Percentiles rank a stretch among this genome's conserved stretches.
phyloP scores from a whole-genome alignment of 768 basidiomycete species.

The Sarcodon aspratus region DNA sequence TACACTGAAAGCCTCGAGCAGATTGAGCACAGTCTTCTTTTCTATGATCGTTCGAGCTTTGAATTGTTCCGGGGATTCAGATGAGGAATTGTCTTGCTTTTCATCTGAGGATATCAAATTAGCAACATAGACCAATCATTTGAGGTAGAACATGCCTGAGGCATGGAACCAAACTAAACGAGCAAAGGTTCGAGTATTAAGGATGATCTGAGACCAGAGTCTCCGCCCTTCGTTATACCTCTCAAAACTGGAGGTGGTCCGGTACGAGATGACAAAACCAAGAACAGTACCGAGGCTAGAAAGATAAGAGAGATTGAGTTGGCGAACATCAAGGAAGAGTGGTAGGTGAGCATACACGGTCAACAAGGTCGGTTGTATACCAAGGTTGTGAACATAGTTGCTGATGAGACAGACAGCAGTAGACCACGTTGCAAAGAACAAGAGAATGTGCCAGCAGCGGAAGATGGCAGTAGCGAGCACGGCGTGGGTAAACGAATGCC shows the following conservation, averaged over 20 bases:
- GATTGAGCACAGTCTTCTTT: conserved; percentile 59
- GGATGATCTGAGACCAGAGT: conserved; percentile 59
- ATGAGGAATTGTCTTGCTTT: conserved; percentile 10
- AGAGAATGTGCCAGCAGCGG: conserved; percentile 57
- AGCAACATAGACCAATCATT: not conserved
- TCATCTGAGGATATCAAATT: conserved; percentile 9
- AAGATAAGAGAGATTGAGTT: not conserved
- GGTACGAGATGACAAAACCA: conserved; percentile 64
- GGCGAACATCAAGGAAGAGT: not conserved
- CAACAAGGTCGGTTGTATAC: conserved; percentile 42
- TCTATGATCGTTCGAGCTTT: conserved; percentile 44
- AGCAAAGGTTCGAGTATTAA: conserved; percentile 42
- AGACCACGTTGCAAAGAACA: conserved; percentile 56
- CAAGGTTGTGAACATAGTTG: conserved; percentile 29
- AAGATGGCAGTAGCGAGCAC: conserved; percentile 29
- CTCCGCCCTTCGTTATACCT: conserved; percentile 66
- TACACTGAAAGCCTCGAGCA: conserved; percentile 54
- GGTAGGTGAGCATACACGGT: conserved; percentile 41
- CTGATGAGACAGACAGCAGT: conserved; percentile 45
- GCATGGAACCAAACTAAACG: conserved; percentile 62
- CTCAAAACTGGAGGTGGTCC: conserved; percentile 64
- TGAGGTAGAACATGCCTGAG: conserved; percentile 26
- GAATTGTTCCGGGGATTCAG: conserved; percentile 18
- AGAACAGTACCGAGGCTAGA: conserved; percentile 47
- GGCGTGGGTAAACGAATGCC: conserved; percentile 12